Conservation (phyloP, 2,329 filamentous ascomycete genomes). For the Colletotrichum cordylinicola region DNA sequence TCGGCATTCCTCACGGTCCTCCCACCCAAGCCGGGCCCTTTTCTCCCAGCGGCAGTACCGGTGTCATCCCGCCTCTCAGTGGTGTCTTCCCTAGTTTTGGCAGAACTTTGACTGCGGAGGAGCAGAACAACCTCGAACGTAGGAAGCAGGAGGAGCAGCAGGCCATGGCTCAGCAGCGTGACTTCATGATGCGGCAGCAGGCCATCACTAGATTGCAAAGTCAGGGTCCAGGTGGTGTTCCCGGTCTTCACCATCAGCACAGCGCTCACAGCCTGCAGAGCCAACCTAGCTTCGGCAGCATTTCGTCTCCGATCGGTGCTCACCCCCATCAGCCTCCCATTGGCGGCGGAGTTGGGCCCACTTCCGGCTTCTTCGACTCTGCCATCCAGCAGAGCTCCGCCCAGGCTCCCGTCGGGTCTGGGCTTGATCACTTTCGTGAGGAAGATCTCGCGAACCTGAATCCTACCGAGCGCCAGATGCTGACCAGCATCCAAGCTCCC, state of each 20-base stretch:
- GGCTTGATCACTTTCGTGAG: conserved; percentile 64
- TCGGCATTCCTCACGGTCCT: conserved; percentile 89
- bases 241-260: conserved; percentile 82
- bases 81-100: conserved; percentile 96
- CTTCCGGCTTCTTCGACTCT: conserved; percentile 75
- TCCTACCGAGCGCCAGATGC: conserved; percentile 57
- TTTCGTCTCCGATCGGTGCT: conserved; percentile 80
- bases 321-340: conserved; percentile 51
- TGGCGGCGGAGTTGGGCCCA: conserved; percentile 58
- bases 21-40: conserved; percentile 51
- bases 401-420: conserved; percentile 30
- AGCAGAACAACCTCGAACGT: conserved; percentile 95
- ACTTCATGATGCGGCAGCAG: conserved; percentile 88
- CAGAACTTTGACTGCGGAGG: conserved; percentile 93
- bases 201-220: conserved; percentile 63
- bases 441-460: conserved; percentile 76
- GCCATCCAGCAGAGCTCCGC: conserved; percentile 45
- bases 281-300: conserved; percentile 95
- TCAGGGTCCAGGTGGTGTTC: conserved; percentile 28
- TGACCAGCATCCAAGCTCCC: conserved; percentile 45
- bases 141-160: conserved; percentile 99
- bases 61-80: conserved; percentile 86
- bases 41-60: conserved; percentile 56
- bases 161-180: conserved; percentile 93
- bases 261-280: conserved; percentile 96